phyloP scores from a whole-genome alignment of 2,329 filamentous ascomycete species.

The Alternaria dauci region DNA sequence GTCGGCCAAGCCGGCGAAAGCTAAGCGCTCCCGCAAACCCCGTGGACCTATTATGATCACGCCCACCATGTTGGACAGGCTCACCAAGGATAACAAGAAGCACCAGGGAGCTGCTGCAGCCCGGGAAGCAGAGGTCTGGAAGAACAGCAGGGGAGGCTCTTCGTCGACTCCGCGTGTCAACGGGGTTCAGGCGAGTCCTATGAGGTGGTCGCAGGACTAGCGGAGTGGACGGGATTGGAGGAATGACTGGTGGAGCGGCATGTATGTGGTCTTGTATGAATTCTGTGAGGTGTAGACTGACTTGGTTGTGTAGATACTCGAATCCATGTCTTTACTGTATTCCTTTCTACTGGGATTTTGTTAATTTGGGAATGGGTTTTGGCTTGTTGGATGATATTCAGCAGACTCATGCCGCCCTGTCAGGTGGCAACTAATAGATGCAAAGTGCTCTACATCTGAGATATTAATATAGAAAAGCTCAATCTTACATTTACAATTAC shows the following conservation, averaged over 20 bases:
- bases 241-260: not conserved
- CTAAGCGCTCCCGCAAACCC: not conserved
- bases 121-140: not conserved
- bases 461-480: no score
- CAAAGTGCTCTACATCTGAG: no score
- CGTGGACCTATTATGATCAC: not conserved
- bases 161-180: not conserved
- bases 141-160: no score
- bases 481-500: no score
- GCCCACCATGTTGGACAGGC: not conserved
- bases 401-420: not conserved
- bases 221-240: not conserved
- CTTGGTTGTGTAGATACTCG: not conserved
- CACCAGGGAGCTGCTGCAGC: not conserved
- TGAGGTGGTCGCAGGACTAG: constrained; percentile 13
- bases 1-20: not conserved
- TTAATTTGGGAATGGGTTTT: not conserved
- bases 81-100: not conserved
- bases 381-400: not conserved
- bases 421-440: no score
- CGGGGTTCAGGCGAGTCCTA: constrained; percentile 2
- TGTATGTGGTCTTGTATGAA: not conserved
- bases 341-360: not conserved
- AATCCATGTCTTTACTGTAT: not conserved
- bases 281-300: not conserved